Percentiles rank a stretch among this genome's conserved stretches.
Evolutionary conservation across 371 early-diverging fungal species (phyloP).

Genomic region (Mucor mucedo): DNA sequence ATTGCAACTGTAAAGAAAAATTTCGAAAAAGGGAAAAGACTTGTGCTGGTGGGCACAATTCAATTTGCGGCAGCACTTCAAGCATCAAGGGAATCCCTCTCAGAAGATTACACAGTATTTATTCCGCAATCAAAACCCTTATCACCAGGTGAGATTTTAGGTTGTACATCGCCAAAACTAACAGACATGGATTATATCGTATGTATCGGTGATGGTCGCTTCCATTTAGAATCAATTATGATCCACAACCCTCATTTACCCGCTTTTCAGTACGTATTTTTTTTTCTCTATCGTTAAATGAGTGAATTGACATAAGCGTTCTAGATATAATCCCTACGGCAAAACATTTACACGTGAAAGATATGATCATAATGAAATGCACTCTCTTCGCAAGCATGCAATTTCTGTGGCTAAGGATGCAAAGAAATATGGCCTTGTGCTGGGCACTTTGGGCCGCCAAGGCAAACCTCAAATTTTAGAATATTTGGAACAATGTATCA

Average conservation of each 20-base stretch:
- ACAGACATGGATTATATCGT: slow-evolving; percentile 72
- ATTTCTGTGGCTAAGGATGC: slow-evolving; percentile 77
- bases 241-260: slow-evolving; percentile 94
- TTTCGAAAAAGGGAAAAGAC: slow-evolving; percentile 72
- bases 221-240: slow-evolving; percentile 99
- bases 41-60: slow-evolving; percentile 95
- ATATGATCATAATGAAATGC: slow-evolving; percentile 95
- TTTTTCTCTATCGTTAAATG: not conserved
- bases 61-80: slow-evolving; percentile 96
- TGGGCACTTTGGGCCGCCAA: slow-evolving; percentile 99
- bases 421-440: slow-evolving; percentile 86
- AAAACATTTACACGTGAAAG: slow-evolving; percentile 92
- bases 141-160: slow-evolving; percentile 98
- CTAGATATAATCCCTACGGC: slow-evolving; percentile 95
- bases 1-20: slow-evolving; percentile 86
- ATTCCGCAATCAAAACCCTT: slow-evolving; percentile 97
- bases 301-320: not conserved
- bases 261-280: slow-evolving; percentile 77
- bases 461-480: slow-evolving; percentile 94
- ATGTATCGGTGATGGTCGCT: slow-evolving; percentile 97
- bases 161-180: slow-evolving; percentile 97
- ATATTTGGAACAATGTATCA: slow-evolving; percentile 72
- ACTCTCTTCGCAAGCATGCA: slow-evolving; percentile 80
- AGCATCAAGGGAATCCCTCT: slow-evolving; percentile 66
- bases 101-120: slow-evolving; percentile 65